phyloP scores from a whole-genome alignment of 108 stramenopile species.

The Pseudonitzschia multiseries region DNA sequence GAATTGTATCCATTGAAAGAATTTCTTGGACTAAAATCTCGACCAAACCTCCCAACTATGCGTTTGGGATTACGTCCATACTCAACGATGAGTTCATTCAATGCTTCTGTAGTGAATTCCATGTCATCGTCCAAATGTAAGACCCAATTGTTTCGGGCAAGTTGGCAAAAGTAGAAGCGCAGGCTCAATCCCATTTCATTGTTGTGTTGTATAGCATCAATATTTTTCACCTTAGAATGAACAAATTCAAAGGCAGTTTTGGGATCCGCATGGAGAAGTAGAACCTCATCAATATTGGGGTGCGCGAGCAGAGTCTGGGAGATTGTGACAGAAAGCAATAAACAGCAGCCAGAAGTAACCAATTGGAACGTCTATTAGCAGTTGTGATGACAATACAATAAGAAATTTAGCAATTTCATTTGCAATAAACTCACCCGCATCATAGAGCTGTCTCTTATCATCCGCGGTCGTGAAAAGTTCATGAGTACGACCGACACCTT shows the following conservation, averaged over 20 bases:
- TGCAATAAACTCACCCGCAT: constrained; percentile 8
- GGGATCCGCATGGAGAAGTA: constrained; percentile 40
- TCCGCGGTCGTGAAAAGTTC: constrained; percentile 42
- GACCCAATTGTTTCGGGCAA: constrained; percentile 37
- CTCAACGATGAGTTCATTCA: constrained; percentile 35
- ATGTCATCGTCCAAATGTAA: constrained; percentile 47
- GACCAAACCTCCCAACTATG: constrained; percentile 44
- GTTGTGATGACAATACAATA: too few relatives aligned
- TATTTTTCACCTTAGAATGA: constrained; percentile 41
- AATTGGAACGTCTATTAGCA: too few relatives aligned
- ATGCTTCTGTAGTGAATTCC: constrained; percentile 32
- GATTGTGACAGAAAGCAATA: background rate
- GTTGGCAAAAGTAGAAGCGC: constrained; percentile 42
- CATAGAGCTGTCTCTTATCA: constrained; percentile 32
- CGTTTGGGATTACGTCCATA: constrained; percentile 37
- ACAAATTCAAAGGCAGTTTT: constrained; percentile 37
- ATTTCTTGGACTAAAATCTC: constrained; percentile 13
- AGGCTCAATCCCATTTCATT: constrained; percentile 39
- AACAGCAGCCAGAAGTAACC: background rate
- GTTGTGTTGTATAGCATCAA: constrained; percentile 38
- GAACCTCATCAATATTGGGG: constrained; percentile 35
- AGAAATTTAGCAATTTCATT: background rate
- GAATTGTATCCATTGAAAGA: constrained; percentile 45
- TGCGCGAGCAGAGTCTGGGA: constrained; percentile 27
- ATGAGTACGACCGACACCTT: constrained; percentile 45